These are phyloP conservation scores for Colletotrichum orchidophilum DNA, from an alignment of 2,329 filamentous ascomycete genomes.

Conservation along the genomic window DNA sequence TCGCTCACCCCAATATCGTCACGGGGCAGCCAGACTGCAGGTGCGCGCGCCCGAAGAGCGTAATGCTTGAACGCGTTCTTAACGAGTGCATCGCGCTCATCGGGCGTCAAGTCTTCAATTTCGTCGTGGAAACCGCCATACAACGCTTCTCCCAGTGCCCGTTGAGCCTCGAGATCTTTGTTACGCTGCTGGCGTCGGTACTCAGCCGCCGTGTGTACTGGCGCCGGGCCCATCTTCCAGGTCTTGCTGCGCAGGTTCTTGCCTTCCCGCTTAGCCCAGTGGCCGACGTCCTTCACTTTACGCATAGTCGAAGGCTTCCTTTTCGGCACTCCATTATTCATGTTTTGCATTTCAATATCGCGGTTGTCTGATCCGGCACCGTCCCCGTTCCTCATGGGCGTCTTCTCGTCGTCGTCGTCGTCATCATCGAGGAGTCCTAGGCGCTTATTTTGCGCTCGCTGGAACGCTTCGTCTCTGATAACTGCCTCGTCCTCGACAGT, in stretches of 20 bases:
- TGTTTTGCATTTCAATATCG: slow-evolving; percentile 47
- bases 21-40: slow-evolving; percentile 92
- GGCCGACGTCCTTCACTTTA: slow-evolving; percentile 57
- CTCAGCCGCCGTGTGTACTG: slow-evolving; percentile 53
- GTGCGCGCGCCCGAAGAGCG: slow-evolving; percentile 83
- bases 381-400: slow-evolving; percentile 51
- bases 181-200: slow-evolving; percentile 59
- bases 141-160: slow-evolving; percentile 78
- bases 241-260: slow-evolving; percentile 58
- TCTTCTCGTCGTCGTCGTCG: slow-evolving; percentile 55
- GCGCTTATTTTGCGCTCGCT: slow-evolving; percentile 77
- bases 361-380: slow-evolving; percentile 36
- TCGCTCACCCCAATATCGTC: slow-evolving; percentile 92
- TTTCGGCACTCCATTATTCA: slow-evolving; percentile 40
- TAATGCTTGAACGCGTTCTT: slow-evolving; percentile 91
- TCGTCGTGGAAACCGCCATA: slow-evolving; percentile 92
- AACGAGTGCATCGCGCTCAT: slow-evolving; percentile 86
- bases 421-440: slow-evolving; percentile 68
- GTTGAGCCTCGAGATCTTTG: slow-evolving; percentile 77
- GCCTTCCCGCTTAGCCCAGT: slow-evolving; percentile 59
- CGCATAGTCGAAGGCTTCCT: slow-evolving; percentile 52
- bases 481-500: slow-evolving; percentile 96
- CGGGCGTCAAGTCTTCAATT: slow-evolving; percentile 91
- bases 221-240: slow-evolving; percentile 45
- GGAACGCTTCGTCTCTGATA: slow-evolving; percentile 88